Evolutionary conservation across 345 rosid genomes (phyloP).

Genomic region (Boechera divaricarpa): DNA sequence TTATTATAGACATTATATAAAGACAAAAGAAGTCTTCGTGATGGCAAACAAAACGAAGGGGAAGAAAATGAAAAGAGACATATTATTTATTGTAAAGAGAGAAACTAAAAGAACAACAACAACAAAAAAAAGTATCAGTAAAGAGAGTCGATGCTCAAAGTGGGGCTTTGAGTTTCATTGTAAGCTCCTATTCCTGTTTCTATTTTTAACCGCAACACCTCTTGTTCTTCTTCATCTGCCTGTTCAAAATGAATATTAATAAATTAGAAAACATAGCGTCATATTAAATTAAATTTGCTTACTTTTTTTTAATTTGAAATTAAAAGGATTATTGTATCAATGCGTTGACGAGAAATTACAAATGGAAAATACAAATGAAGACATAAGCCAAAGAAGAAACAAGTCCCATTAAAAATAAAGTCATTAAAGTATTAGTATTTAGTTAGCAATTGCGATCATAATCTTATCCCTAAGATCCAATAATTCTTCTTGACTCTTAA

Average conservation of each 20-base stretch:
- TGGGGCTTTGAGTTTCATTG: slow-evolving; percentile 62
- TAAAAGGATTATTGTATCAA: neutral
- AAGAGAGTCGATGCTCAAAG: slow-evolving; percentile 52
- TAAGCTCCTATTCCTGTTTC: slow-evolving; percentile 68
- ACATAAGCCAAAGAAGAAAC: slow-evolving; percentile 12
- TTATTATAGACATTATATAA: slow-evolving; percentile 16
- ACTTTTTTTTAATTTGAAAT: neutral
- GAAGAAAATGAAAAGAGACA: neutral
- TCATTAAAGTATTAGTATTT: neutral
- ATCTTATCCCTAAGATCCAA: slow-evolving; percentile 34
- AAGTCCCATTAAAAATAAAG: slow-evolving; percentile 15
- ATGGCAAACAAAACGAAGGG: slow-evolving; percentile 14
- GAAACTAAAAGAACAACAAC: neutral
- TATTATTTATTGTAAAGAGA: slow-evolving; percentile 18
- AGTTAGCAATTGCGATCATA: neutral
- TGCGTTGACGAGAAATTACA: neutral
- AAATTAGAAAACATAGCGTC: neutral
- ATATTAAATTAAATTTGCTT: neutral
- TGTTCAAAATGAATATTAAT: slow-evolving; percentile 17
- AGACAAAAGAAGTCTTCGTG: slow-evolving; percentile 1
- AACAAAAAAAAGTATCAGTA: neutral
- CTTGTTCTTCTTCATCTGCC: slow-evolving; percentile 78
- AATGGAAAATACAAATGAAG: slow-evolving; percentile 5
- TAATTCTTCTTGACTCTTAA: slow-evolving; percentile 2
- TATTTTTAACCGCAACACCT: slow-evolving; percentile 53